Conservation (phyloP, 176 grass and related monocot genomes). For the Guadua angustifolia region DNA sequence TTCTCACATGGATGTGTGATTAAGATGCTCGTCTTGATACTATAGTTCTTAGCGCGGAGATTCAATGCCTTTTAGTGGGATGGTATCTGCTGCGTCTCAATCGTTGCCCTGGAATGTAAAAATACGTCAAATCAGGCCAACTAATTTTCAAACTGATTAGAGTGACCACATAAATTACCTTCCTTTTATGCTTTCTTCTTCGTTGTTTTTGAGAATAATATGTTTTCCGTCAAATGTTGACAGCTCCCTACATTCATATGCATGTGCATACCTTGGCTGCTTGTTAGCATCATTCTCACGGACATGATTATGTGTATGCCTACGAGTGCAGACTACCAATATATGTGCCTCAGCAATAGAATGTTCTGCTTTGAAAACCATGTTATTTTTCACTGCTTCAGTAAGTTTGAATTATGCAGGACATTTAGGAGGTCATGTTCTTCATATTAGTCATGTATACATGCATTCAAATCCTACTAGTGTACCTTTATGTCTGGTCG, state of each 20-base stretch:
- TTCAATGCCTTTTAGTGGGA: constrained; percentile 9
- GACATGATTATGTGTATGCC: neutral
- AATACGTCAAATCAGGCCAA: neutral
- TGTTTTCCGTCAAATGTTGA: neutral
- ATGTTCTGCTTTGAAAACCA: neutral
- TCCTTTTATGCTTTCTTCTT: neutral
- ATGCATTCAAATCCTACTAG: neutral
- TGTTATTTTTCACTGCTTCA: neutral
- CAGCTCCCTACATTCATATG: neutral
- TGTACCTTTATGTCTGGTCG: neutral
- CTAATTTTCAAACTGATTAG: neutral
- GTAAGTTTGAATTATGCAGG: neutral
- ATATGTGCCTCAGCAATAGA: neutral
- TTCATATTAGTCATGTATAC: neutral
- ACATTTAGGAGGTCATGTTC: neutral
- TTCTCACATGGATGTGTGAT: constrained; percentile 14
- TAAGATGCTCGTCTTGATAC: constrained; percentile 31
- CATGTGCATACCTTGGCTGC: neutral
- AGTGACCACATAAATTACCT: neutral
- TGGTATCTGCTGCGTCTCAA: neutral
- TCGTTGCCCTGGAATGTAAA: neutral
- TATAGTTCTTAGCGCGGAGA: neutral
- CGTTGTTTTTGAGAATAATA: neutral
- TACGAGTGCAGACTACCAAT: neutral
- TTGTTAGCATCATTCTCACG: neutral